Conservation (phyloP, 2,329 filamentous ascomycete species). For the Hymenoscyphus salicellus region DNA sequence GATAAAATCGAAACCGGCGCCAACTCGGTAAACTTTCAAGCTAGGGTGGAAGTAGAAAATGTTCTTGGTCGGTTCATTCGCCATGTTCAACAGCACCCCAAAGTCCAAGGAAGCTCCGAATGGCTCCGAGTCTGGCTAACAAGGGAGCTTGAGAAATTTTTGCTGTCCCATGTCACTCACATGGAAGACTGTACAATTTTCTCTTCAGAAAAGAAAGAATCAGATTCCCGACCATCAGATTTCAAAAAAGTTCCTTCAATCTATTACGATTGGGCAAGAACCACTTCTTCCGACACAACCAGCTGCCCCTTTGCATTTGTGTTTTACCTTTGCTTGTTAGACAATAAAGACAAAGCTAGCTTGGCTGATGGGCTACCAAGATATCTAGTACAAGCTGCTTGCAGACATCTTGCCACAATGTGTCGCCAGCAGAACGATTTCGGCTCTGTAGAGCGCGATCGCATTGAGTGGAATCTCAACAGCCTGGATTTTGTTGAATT, state of each 20-base stretch:
- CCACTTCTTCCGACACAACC: not conserved
- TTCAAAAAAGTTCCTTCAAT: not conserved
- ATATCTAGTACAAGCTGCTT: not conserved
- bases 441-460: not conserved
- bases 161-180: not conserved
- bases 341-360: not conserved
- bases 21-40: no score
- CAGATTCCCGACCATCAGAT: not conserved
- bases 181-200: not conserved
- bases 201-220: not conserved
- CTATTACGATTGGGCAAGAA: not conserved
- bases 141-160: not conserved
- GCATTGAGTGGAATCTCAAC: not conserved
- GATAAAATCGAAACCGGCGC: no score
- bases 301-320: not conserved
- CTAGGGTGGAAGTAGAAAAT: no score
- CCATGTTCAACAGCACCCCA: no score
- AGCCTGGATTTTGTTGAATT: not conserved
- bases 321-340: not conserved
- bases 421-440: not conserved
- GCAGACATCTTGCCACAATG: not conserved
- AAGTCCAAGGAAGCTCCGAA: no score
- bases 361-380: not conserved
- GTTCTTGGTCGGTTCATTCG: no score
- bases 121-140: no score